These are phyloP conservation scores for Sclerotinia spermophila DNA, from an alignment of 2,329 filamentous ascomycete genomes.

Conservation along the genomic window DNA sequence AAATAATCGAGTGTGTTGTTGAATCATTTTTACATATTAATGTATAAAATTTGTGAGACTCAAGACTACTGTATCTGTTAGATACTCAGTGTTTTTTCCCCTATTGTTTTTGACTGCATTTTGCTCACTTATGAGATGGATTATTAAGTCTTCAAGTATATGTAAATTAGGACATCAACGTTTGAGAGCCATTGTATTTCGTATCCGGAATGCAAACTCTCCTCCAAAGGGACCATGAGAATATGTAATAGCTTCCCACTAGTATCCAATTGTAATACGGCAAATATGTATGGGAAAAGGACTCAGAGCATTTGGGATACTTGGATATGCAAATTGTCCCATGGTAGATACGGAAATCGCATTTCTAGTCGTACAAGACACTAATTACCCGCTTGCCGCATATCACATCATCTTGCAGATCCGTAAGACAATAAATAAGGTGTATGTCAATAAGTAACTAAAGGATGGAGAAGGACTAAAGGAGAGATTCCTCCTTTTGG, in stretches of 20 bases:
- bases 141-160: no score
- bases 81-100: no score
- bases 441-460: not conserved
- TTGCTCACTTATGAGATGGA: no score
- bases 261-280: not conserved
- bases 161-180: no score
- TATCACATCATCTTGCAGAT: no score
- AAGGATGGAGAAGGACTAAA: not conserved
- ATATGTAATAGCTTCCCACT: not conserved
- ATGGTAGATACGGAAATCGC: not conserved
- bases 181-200: not conserved
- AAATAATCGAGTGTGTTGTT: not conserved
- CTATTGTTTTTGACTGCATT: no score
- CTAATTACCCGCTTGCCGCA: not conserved
- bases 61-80: no score
- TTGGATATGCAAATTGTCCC: no score
- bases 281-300: not conserved
- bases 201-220: not conserved
- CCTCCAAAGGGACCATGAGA: not conserved
- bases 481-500: not conserved
- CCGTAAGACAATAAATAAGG: not conserved
- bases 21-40: not conserved
- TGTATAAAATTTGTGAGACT: no score
- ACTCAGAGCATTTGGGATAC: not conserved
- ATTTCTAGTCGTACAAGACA: not conserved